Base-by-base conservation (phyloP, 1,284 basidiomycete species). In the Ceratobasidium sp. region DNA sequence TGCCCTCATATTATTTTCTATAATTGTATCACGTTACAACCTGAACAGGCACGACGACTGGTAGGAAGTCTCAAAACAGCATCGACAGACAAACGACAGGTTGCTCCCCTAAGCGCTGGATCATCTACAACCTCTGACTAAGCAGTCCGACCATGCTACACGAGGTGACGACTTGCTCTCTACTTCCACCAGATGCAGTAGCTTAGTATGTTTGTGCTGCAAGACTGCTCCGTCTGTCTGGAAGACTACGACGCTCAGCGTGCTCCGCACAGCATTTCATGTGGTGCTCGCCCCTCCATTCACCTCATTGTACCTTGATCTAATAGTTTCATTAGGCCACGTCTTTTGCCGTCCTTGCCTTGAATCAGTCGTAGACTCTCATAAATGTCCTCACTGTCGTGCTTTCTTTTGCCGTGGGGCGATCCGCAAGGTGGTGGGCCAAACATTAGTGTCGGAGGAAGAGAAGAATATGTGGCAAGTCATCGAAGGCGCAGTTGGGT, bases 121-220 rank as follows among this genome's bases (percentile, higher is more conserved):
- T n/a, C n/a, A n/a, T n/a, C n/a, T n/a, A n/a, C n/a, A n/a, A n/a
- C n/a, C n/a, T n/a, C n/a, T n/a, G n/a, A n/a, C n/a, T n/a, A n/a
- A n/a, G n/a, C n/a, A n/a, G n/a, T n/a, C n/a, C n/a, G n/a, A n/a
- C n/a, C n/a, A n/a, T n/a, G n/a, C n/a, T n/a, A n/a, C n/a, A n/a
- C n/a, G n/a, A n/a, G n/a, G n/a, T n/a, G n/a, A n/a, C n/a, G n/a
- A n/a, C n/a, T n/a, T n/a, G n/a, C n/a, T n/a, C n/a, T n/a, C n/a
- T n/a, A n/a, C n/a, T n/a, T n/a, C n/a, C n/a, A n/a, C n/a, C n/a
- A n/a, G n/a, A n/a, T n/a, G n/a, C n/a, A n/a, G n/a, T n/a, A n/a
- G n/a, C n/a, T n/a, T n/a, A n/a, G n/a, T n/a, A 69, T 69, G 65
- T 69, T 69, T 19, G 53, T 56, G 8, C 36, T 69, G 8, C 65